Evolutionary conservation across 1,139 yeast genomes (phyloP), one percentile per base, ranked within the genome.

Genomic region (Arxiozyma telluris): DNA sequence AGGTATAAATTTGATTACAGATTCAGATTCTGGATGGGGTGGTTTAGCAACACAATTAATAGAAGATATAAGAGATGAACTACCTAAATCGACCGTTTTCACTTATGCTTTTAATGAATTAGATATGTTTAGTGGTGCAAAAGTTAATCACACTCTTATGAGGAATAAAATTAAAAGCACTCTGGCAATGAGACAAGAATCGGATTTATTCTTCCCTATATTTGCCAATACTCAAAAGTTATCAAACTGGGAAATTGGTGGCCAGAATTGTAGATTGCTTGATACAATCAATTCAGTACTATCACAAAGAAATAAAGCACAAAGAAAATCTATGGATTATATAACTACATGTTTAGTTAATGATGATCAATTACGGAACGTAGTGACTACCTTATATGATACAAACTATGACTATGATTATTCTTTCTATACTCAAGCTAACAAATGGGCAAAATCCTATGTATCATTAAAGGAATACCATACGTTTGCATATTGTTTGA

Each of bases 21-120:
- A 89, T 52, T 61, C 84, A 6, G 93, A 87, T 64, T 76, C 81
- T 43, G 86, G 85, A 0, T 93, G 98, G 98, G 84, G 91, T 47
- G 96, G 96, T 0, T 84, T 87, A 61, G 71, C 87, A 1, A 68
- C 73, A 42, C 76, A 76, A 48, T 61, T 83, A 59, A 58, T 90
- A 39, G 65, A 73, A 17, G 77, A 76, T 22, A 56, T 90, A 34
- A 74, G 81, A 52, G 96, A 91, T 67, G 96, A 89, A 58, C 83
- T 81, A 60, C 82, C 90, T 9, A 86, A 85, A 63, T 75, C 77
- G 3, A 66, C 77, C 22, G 61, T 87, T 0, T 80, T 87, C 70
- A 70, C 79, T 0, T 84, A 86, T 84, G 80, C 77, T 0, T 56
- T 78, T 20, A 73, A 71, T 53, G 68, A 73, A 49, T 62, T 66